Percentiles rank a stretch among this genome's conserved stretches.
Evolutionary conservation across 495 filamentous ascomycete species (phyloP).

Genomic region (Penicillium argentinense): DNA sequence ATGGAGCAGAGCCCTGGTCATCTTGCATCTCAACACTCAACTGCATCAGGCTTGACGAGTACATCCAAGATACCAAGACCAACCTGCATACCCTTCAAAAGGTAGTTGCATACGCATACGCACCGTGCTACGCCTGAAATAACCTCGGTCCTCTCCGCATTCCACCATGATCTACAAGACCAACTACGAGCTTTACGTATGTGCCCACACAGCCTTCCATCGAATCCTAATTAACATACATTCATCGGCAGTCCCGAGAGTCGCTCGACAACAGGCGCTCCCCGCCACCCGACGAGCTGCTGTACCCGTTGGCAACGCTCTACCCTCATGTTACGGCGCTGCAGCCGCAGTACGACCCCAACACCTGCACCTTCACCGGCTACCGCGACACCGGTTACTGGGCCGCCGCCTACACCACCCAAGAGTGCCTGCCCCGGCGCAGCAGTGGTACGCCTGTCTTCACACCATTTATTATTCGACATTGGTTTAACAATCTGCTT

Average conservation of each 20-base stretch:
- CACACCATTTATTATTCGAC: background rate
- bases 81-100: too few relatives aligned
- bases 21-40: constrained; percentile 13
- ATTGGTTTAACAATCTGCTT: constrained; percentile 2
- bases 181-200: constrained; percentile 47
- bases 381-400: constrained; percentile 39
- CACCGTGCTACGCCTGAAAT: background rate
- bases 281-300: constrained; percentile 33
- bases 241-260: constrained; percentile 21
- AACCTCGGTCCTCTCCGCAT: constrained; percentile 5
- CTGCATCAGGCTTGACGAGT: too few relatives aligned
- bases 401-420: constrained; percentile 37
- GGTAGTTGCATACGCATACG: constrained; percentile 1
- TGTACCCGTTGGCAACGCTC: constrained; percentile 38
- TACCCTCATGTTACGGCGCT: constrained; percentile 44
- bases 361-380: constrained; percentile 39
- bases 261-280: constrained; percentile 28
- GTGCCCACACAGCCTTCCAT: constrained; percentile 8
- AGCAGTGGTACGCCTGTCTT: constrained; percentile 26
- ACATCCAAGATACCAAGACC: too few relatives aligned
- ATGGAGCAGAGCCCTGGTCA: constrained; percentile 1
- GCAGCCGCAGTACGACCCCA: constrained; percentile 37
- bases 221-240: background rate
- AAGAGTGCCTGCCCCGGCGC: constrained; percentile 19
- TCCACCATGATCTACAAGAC: constrained; percentile 41